Evolutionary conservation across 352 stramenopile species (phyloP), one percentile per base, ranked within the genome.

Genomic region (Globisporangium spinosum): DNA sequence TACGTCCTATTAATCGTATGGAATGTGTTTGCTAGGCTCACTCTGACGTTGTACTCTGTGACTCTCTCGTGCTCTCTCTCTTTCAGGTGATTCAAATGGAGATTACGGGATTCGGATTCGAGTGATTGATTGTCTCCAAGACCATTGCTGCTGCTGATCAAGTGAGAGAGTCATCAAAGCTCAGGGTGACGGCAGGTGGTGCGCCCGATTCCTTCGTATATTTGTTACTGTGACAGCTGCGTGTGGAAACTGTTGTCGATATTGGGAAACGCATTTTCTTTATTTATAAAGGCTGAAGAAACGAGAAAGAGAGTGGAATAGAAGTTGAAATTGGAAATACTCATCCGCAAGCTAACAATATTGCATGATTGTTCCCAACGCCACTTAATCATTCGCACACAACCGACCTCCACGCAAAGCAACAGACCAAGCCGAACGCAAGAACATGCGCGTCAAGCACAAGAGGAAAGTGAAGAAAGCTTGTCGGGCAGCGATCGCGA

Each of bases 51-150:
- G 86, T 89, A 93, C 98, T 23, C n/a, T 23, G 47, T 55, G 12
- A 53, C n/a, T 8, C 5, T 51, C 20, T 49, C 35, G 27, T 20
- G 20, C 5, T 51, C 83, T 89, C 15, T 69, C 3, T 73, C 1
- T 32, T 17, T 2, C 22, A 87, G 77, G 79, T 85, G 43, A 84
- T 87, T 60, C 80, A 99, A 57, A 71, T 97, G 89, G 89, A 96
- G 68, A 77, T 89, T 51, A 97, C 90, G 17, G 91, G 92, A 40
- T 98, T 98, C 69, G 73, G 73, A 4, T 67, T 76, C 59, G 74
- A 80, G 67, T 79, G 70, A 62, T 20, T 59, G 12, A 2, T 40
- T 25, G 10, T 27, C 54, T 43, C 22, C 27, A 40, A 43, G 27
- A 23, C n/a, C 13, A 38, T 20, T 13, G 20, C 25, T 58, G 54